Evolutionary conservation across 192 early-diverging fungal genomes (phyloP).

Genomic region (Ambispora gerdemannii): DNA sequence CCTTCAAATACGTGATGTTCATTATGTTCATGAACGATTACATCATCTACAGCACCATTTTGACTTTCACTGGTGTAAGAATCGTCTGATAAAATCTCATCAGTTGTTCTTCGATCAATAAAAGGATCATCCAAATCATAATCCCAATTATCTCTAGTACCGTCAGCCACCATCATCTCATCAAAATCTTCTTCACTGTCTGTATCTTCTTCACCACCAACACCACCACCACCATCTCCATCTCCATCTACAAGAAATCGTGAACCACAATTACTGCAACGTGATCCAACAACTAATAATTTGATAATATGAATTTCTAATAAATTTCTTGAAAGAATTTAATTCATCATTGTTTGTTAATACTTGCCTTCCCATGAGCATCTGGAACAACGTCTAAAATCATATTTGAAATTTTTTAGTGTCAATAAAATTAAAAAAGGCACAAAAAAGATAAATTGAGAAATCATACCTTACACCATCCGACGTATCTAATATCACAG

Average conservation of each 20-base stretch:
- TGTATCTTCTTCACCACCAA: not conserved
- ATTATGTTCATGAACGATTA: too few species aligned
- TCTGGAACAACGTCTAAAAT: conserved; percentile 4
- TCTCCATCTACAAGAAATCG: not conserved
- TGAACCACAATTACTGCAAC: not conserved
- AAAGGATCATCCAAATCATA: not conserved
- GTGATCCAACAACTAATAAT: not conserved
- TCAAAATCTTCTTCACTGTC: not conserved
- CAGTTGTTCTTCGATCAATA: not conserved
- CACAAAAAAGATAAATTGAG: not conserved
- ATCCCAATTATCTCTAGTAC: not conserved
- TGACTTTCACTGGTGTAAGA: not conserved
- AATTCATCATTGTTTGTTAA: too few species aligned
- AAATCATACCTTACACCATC: conserved; percentile 41
- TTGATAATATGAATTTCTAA: not conserved
- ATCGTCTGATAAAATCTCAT: not conserved
- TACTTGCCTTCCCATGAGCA: conserved; percentile 17
- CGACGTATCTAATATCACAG: conserved; percentile 31
- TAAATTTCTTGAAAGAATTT: not conserved
- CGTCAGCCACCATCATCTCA: not conserved
- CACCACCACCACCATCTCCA: too few species aligned
- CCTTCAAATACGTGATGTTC: not conserved
- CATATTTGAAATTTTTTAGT: not conserved
- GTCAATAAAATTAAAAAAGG: not conserved
- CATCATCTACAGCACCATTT: not conserved